Percentiles rank a stretch among this genome's conserved stretches.
Conservation (phyloP, 2,329 filamentous ascomycete genomes). For the Tricladium varicosporioides region DNA sequence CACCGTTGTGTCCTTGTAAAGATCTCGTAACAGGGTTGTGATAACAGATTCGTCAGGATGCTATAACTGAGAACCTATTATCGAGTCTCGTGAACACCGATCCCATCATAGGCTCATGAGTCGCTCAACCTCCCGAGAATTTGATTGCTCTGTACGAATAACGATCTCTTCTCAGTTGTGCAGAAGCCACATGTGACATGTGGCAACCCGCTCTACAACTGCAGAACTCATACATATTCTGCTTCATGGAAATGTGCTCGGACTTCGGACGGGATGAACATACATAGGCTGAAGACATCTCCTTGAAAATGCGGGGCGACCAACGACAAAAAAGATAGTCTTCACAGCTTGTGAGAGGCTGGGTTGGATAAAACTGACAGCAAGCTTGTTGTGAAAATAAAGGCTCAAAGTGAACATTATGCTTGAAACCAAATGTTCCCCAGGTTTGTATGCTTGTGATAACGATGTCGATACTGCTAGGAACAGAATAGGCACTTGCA, state of each 20-base stretch:
- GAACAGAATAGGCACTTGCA: too few relatives aligned
- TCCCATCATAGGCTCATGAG: neutral
- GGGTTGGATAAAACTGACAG: neutral
- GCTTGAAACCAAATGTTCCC: neutral
- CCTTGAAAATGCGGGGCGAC: constrained; percentile 4
- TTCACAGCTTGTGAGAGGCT: neutral
- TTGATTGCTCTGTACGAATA: neutral
- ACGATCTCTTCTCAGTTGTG: too few relatives aligned
- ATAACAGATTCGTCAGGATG: neutral
- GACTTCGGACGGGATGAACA: constrained; percentile 6
- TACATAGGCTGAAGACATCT: constrained; percentile 5
- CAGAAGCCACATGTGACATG: neutral
- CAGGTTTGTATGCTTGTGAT: too few relatives aligned
- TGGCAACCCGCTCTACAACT: neutral
- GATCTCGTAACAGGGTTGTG: constrained; percentile 9
- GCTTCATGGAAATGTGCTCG: constrained; percentile 8
- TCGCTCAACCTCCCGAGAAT: neutral
- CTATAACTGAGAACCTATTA: neutral
- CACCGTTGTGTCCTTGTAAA: constrained; percentile 6
- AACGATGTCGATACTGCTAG: too few relatives aligned
- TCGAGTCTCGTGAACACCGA: neutral
- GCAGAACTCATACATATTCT: constrained; percentile 5
- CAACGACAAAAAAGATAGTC: neutral
- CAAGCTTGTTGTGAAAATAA: neutral
- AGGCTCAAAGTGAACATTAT: constrained; percentile 9